Evolutionary conservation across 768 basidiomycete genomes (phyloP).

Genomic region (Lactifluus hygrophoroides): DNA sequence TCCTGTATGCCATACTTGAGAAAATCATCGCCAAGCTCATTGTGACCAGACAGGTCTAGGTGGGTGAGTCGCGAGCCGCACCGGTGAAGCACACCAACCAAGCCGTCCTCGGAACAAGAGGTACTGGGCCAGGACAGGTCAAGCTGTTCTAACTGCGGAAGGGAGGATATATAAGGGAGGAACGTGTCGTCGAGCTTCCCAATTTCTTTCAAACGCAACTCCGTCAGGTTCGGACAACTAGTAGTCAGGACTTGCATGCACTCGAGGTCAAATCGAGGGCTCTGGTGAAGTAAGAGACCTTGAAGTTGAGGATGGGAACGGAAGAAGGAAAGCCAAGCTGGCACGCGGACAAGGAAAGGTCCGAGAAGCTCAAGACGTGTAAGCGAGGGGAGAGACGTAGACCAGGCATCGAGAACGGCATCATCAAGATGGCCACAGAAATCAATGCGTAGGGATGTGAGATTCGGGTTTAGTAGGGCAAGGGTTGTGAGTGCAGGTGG

Average conservation of each 20-base stretch:
- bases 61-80: slow-evolving; percentile 49
- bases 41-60: slow-evolving; percentile 68
- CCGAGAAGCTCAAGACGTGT: slow-evolving; percentile 73
- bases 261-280: slow-evolving; percentile 72
- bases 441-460: slow-evolving; percentile 71
- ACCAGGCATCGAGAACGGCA: slow-evolving; percentile 49
- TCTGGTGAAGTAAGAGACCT: slow-evolving; percentile 74
- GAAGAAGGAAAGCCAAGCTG: slow-evolving; percentile 73
- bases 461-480: slow-evolving; percentile 73
- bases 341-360: slow-evolving; percentile 72
- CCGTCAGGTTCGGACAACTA: slow-evolving; percentile 47
- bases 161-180: slow-evolving; percentile 39
- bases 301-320: slow-evolving; percentile 50
- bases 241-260: slow-evolving; percentile 53
- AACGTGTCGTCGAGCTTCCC: slow-evolving; percentile 63
- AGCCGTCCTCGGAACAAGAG: slow-evolving; percentile 46
- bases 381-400: slow-evolving; percentile 54
- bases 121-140: slow-evolving; percentile 59
- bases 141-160: slow-evolving; percentile 45
- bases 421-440: slow-evolving; percentile 79
- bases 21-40: slow-evolving; percentile 48
- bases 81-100: slow-evolving; percentile 44
- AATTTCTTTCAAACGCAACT: slow-evolving; percentile 72
- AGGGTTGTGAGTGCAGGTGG: slow-evolving; percentile 63
- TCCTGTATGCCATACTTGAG: slow-evolving; percentile 52